A percentile compares a stretch with the other conserved stretches of the same genome.
Evolutionary conservation across 345 rosid species (phyloP).

Genomic region (Syzygium oleosum): DNA sequence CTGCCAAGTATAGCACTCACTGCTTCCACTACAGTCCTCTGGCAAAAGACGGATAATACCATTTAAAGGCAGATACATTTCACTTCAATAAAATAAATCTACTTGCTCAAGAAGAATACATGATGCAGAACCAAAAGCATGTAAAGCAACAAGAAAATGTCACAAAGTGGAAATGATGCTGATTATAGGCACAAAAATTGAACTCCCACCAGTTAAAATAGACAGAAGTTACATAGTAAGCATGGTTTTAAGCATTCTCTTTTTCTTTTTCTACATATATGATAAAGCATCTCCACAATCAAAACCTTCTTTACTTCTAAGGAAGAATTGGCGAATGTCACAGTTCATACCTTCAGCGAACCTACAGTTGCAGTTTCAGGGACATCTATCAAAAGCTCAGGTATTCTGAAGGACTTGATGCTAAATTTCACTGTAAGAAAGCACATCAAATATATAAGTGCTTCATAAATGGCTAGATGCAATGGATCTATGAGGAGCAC

Average conservation of each 20-base stretch:
- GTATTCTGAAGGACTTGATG: slow-evolving; percentile 82
- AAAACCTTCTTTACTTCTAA: background rate
- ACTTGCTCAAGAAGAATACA: background rate
- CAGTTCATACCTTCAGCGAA: slow-evolving; percentile 63
- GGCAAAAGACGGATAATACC: background rate
- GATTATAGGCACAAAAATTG: background rate
- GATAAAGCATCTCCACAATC: background rate
- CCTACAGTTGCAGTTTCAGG: slow-evolving; percentile 82
- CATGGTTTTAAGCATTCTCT: background rate
- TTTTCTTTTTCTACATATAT: too few relatives aligned
- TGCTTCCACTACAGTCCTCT: slow-evolving; percentile 83
- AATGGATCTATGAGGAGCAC: slow-evolving; percentile 1
- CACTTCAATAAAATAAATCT: background rate
- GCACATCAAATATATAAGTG: slow-evolving; percentile 15
- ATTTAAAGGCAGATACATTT: background rate
- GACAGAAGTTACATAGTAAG: background rate
- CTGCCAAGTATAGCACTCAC: slow-evolving; percentile 71
- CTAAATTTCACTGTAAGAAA: slow-evolving; percentile 73
- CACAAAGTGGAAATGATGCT: background rate
- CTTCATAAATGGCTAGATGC: background rate
- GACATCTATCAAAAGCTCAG: slow-evolving; percentile 82
- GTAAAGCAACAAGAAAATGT: background rate
- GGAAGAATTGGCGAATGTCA: background rate
- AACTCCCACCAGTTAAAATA: background rate
- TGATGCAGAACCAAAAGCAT: background rate